phyloP scores from a whole-genome alignment of 306 rosid species.

The Prunus fruticosa region DNA sequence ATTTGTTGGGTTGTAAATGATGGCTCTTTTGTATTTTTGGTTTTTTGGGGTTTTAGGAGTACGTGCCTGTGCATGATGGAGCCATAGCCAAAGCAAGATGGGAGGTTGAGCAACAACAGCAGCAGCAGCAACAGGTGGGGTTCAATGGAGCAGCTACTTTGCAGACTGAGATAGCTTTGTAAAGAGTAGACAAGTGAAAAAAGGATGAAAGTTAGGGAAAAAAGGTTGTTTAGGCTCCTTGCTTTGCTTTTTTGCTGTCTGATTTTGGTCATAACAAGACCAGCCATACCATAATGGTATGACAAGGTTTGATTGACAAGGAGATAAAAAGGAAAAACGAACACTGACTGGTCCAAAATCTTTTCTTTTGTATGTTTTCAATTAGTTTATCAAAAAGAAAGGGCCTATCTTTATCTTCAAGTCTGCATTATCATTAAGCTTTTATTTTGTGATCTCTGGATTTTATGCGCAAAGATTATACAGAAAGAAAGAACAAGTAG shows the following conservation, averaged over 20 bases:
- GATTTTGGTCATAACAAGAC: conserved; percentile 32
- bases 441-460: conserved; percentile 9
- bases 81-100: conserved; percentile 44
- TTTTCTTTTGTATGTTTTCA: background rate
- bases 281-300: conserved; percentile 36
- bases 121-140: conserved; percentile 31
- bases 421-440: background rate
- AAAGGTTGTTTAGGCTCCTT: conserved; percentile 17
- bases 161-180: conserved; percentile 47
- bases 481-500: conserved; percentile 22
- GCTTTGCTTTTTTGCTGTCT: conserved; percentile 21
- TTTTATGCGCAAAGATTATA: conserved; percentile 26
- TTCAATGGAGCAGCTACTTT: conserved; percentile 37
- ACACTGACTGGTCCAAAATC: background rate
- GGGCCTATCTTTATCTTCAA: background rate
- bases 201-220: conserved; percentile 11
- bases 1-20: conserved; percentile 20
- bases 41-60: conserved; percentile 34
- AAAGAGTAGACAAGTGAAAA: conserved; percentile 5
- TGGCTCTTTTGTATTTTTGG: background rate
- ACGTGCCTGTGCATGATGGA: conserved; percentile 59
- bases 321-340: background rate
- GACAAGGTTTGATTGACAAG: conserved; percentile 26
- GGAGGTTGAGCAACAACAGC: conserved; percentile 41
- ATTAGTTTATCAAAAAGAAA: background rate